Evolutionary conservation across 805 yeast species (phyloP), one percentile per base, ranked within the genome.

Genomic region (Citeromyces matritensis): DNA sequence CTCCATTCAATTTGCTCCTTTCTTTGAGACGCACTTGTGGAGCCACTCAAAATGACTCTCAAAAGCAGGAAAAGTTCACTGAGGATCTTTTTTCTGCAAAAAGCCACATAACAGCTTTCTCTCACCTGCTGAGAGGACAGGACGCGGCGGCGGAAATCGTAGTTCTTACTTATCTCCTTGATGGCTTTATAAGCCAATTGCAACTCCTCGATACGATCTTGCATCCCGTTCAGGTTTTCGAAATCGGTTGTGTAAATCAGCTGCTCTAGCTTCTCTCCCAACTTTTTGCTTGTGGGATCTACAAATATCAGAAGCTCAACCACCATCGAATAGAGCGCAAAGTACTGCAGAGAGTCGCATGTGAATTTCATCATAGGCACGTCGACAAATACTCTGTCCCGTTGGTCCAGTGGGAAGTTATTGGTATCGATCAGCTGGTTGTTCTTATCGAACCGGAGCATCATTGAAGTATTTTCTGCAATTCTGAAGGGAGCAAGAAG

Each of bases 341-440:
- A 61, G 47, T 82, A 86, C 44, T 84, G 94, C 29, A 55, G 52
- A 0, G 95, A 77, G 33, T 84, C 84, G 33, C 84, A 69, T 5
- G 72, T 59, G 1, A 84, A 63, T 4, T 67, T 63, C 13, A 85
- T 66, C 29, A 68, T 60, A 3, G 95, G 93, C 30, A 82, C 60
- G 42, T 78, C 84, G 9, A 82, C 65, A 8, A 65, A 55, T 13
- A 81, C 47, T 29, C 60, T 60, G 41, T 73, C 60, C 24, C 63
- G 47, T n/a, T 49, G 45, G 4, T 53, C 41, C 21, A 17, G 21
- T 17, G 21, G 21, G 21, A 17, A 17, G n/a, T 35, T 35, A 30
- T 34, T 42, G 32, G 36, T 38, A 25, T 14, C 37, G 42, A 39
- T 39, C 17, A 72, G 49, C 13, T 63, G 53, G 29, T 63, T 59